A percentile compares a stretch with the other conserved stretches of the same genome.
Conservation (phyloP, 768 basidiomycete genomes). For the Leucocoprinus leucothites region DNA sequence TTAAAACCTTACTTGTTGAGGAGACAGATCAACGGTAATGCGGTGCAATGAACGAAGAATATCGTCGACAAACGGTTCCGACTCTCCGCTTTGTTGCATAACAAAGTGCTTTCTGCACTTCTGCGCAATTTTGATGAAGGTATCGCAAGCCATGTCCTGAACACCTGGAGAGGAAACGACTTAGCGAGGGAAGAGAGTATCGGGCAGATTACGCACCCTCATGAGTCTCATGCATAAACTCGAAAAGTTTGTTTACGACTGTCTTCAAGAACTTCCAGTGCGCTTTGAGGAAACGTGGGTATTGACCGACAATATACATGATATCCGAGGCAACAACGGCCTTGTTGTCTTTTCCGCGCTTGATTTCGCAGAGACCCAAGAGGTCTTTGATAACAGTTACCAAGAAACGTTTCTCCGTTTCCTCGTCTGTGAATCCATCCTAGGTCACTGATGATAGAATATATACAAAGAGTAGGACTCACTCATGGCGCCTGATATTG, state of each 20-base stretch:
- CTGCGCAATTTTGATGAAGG: conserved; percentile 99
- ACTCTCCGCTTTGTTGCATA: conserved; percentile 96
- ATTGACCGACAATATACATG: conserved; percentile 99
- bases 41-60: conserved; percentile 88
- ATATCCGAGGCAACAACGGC: conserved; percentile 96
- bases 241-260: conserved; percentile 98
- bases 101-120: conserved; percentile 98
- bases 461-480: conserved; percentile 31
- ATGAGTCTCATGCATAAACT: conserved; percentile 99
- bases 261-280: conserved; percentile 99
- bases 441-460: background rate
- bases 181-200: background rate
- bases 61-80: conserved; percentile 97
- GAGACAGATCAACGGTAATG: conserved; percentile 91
- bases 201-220: conserved; percentile 63
- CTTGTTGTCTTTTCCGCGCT: conserved; percentile 99
- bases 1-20: conserved; percentile 63
- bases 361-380: conserved; percentile 96
- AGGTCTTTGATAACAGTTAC: conserved; percentile 99
- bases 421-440: conserved; percentile 66
- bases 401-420: conserved; percentile 97
- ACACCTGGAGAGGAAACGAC: conserved; percentile 57
- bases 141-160: conserved; percentile 99
- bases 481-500: conserved; percentile 99
- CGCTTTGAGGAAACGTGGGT: conserved; percentile 98